Conservation (phyloP, 2,329 filamentous ascomycete species). For the Coniella lustricola region DNA sequence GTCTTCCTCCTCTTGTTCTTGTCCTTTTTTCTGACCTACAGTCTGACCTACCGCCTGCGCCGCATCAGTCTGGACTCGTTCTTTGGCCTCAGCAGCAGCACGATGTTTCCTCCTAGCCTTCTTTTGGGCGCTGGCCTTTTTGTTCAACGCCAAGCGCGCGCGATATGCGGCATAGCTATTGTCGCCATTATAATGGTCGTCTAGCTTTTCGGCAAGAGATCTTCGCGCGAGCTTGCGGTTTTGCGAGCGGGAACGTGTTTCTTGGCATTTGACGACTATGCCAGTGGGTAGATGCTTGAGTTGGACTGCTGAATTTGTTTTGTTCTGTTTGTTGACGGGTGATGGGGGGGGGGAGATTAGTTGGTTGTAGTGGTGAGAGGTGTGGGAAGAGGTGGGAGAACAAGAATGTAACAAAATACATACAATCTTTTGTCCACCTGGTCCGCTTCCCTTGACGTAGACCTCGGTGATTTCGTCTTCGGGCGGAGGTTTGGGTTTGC, state of each 20-base stretch:
- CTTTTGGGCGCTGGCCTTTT: conserved; percentile 69
- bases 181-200: conserved; percentile 65
- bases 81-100: conserved; percentile 34
- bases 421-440: conserved; percentile 93
- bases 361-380: conserved; percentile 4
- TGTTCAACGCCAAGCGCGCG: conserved; percentile 55
- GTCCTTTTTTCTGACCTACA: conserved; percentile 36
- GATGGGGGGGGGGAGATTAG: not conserved
- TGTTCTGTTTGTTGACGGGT: too few species aligned
- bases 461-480: conserved; percentile 76
- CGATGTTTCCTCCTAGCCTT: conserved; percentile 78
- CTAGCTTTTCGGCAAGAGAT: conserved; percentile 67
- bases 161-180: conserved; percentile 60
- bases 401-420: conserved; percentile 19
- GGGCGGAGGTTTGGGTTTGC: conserved; percentile 59
- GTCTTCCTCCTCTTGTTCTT: conserved; percentile 19
- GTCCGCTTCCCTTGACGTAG: conserved; percentile 86
- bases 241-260: conserved; percentile 76
- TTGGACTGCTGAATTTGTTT: conserved; percentile 92
- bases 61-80: too few species aligned
- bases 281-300: conserved; percentile 85
- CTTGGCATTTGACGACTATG: conserved; percentile 89
- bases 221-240: conserved; percentile 81
- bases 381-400: conserved; percentile 5
- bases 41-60: too few species aligned